Conservation (phyloP, 2,329 filamentous ascomycete genomes). For the Sarocladium strictum region DNA sequence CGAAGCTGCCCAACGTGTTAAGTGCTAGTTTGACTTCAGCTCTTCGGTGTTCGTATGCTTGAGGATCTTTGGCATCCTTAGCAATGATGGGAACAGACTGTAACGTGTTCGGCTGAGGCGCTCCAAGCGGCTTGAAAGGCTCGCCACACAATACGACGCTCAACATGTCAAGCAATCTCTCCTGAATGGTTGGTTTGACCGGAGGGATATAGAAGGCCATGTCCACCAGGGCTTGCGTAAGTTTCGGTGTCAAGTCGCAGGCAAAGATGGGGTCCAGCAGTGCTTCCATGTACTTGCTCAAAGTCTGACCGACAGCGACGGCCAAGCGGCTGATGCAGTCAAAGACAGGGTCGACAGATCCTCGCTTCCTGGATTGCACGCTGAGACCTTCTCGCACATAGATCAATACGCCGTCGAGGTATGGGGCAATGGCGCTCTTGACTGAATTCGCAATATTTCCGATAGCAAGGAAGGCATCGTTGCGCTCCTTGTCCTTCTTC, state of each 20-base stretch:
- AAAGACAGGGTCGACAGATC: slow-evolving; percentile 75
- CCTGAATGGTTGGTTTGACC: slow-evolving; percentile 87
- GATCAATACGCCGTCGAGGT: slow-evolving; percentile 87
- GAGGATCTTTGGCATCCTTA: slow-evolving; percentile 79
- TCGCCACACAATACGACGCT: slow-evolving; percentile 90
- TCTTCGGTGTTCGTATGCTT: slow-evolving; percentile 74
- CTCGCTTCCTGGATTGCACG: slow-evolving; percentile 63
- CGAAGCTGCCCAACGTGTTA: slow-evolving; percentile 95
- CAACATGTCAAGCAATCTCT: slow-evolving; percentile 87
- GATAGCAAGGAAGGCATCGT: slow-evolving; percentile 91
- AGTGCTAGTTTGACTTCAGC: slow-evolving; percentile 87
- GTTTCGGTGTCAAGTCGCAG: slow-evolving; percentile 86
- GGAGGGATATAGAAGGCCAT: slow-evolving; percentile 99
- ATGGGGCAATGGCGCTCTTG: slow-evolving; percentile 89
- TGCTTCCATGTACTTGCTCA: slow-evolving; percentile 98
- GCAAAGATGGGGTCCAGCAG: slow-evolving; percentile 94
- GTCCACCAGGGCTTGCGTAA: slow-evolving; percentile 92
- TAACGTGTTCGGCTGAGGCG: slow-evolving; percentile 76
- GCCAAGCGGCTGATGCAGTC: slow-evolving; percentile 97
- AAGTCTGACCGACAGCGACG: slow-evolving; percentile 87
- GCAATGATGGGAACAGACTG: slow-evolving; percentile 75
- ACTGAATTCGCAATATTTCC: slow-evolving; percentile 95
- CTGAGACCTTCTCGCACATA: slow-evolving; percentile 90
- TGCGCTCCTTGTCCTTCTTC: slow-evolving; percentile 90
- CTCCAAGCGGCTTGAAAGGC: slow-evolving; percentile 86